phyloP scores from a whole-genome alignment of 164 flowering plant genomes.

The Tinospora cordifolia region DNA sequence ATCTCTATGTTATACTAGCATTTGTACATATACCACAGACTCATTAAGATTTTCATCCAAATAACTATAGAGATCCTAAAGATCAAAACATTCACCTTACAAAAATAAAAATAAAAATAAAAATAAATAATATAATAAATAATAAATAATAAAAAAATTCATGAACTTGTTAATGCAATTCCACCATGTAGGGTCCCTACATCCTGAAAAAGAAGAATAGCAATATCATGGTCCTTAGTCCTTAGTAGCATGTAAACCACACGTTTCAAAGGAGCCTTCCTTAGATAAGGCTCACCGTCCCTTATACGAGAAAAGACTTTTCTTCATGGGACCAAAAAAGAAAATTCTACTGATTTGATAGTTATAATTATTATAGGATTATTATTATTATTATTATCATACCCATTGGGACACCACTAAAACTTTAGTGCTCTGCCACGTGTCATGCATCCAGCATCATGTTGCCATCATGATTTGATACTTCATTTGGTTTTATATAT shows the following conservation, averaged over 20 bases:
- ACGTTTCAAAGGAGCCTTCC: background rate
- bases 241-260: background rate
- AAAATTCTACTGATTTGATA: background rate
- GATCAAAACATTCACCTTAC: too few relatives aligned
- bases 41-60: too few relatives aligned
- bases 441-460: background rate
- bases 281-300: background rate
- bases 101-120: too few relatives aligned
- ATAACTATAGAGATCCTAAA: too few relatives aligned
- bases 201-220: background rate
- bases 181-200: background rate
- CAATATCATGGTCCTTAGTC: background rate
- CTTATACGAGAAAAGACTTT: background rate
- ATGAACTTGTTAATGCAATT: too few relatives aligned
- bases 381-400: too few relatives aligned
- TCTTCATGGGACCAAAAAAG: background rate
- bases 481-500: background rate
- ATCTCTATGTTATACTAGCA: too few relatives aligned
- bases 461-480: background rate
- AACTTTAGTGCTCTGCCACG: background rate
- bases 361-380: background rate
- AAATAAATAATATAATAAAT: too few relatives aligned
- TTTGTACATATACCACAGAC: too few relatives aligned
- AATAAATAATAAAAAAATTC: too few relatives aligned
- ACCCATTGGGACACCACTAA: background rate